A percentile compares a stretch with the other conserved stretches of the same genome.
These are phyloP conservation scores for Solanum ossicruentum DNA, from an alignment of 257 asterid species.

Conservation along the genomic window DNA sequence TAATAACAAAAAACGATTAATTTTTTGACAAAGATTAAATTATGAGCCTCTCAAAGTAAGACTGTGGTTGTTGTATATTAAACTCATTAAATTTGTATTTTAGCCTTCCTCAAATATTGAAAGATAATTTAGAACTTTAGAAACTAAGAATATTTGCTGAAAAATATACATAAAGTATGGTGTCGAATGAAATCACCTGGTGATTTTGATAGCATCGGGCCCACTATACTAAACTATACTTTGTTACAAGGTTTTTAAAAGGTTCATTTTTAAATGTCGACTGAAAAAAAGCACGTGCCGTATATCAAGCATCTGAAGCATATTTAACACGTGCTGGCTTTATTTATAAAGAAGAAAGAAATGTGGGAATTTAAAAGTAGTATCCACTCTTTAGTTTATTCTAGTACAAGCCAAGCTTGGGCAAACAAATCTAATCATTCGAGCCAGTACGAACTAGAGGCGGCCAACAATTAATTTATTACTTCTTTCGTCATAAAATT, in stretches of 20 bases:
- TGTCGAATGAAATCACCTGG: neutral
- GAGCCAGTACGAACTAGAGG: neutral
- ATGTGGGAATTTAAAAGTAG: neutral
- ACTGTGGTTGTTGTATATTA: neutral
- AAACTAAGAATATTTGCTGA: no score
- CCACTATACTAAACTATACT: neutral
- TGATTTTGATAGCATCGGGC: neutral
- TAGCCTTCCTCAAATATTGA: neutral
- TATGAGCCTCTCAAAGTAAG: neutral
- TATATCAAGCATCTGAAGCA: neutral
- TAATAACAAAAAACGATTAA: no score
- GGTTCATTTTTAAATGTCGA: neutral
- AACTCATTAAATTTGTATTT: neutral
- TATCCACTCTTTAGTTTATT: neutral
- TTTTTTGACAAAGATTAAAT: neutral
- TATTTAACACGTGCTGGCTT: neutral
- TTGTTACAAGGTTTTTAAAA: neutral
- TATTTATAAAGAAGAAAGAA: neutral
- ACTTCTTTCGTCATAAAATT: neutral
- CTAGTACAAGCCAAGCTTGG: neutral
- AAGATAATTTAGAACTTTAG: no score
- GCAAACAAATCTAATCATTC: neutral
- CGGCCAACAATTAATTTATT: neutral
- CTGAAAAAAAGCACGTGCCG: neutral
- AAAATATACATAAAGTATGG: no score